Base-by-base conservation (phyloP, 2,329 filamentous ascomycete genomes). In the Fusarium austroafricanum region DNA sequence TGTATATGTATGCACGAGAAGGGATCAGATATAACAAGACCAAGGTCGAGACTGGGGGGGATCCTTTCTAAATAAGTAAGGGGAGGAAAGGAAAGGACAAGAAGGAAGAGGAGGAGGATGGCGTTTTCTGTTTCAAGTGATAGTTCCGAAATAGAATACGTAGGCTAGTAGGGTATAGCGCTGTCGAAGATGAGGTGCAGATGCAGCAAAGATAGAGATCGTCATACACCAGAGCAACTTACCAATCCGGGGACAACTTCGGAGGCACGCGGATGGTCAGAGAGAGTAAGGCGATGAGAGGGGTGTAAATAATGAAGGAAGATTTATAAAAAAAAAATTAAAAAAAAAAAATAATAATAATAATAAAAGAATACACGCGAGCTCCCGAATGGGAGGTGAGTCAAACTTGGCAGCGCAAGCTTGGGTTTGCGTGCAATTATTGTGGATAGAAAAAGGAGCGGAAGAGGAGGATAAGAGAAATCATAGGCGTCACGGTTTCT, bases 201-300 rank as follows among this genome's bases (percentile, higher is more conserved):
- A 14, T 53, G 55, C 47, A 44, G 58, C 45, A 60, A 69, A 64
- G 59, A 61, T 60, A 70, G 61, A 67, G 71, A 69, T 71, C 71
- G 71, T 73, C 71, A 73, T 73, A 73, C 71, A 73, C 55, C 35
- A 63, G 59, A 55, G 44, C 43, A 45, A 68, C 68, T 70, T 69
- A 71, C 71, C 71, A 71, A 71, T 73, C 66, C 71, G 61, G 68
- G 62, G 62, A 62, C 53, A 44, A 23, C 52, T 63, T 52, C 21
- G 28, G 23, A 70, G 52, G 47, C 65, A 65, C 43, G 55, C 39
- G 55, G 59, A 49, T 46, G 29, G 29, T 31, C 29, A 11, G 26
- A 50, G 29, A 50, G 35, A 39, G n/a, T 20, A 37, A 8, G 11
- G 18, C 23, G 29, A 33, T n/a, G 14, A 46, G 21, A 44, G 54